phyloP scores from a whole-genome alignment of 257 asterid genomes.

The Capsicum chinense region DNA sequence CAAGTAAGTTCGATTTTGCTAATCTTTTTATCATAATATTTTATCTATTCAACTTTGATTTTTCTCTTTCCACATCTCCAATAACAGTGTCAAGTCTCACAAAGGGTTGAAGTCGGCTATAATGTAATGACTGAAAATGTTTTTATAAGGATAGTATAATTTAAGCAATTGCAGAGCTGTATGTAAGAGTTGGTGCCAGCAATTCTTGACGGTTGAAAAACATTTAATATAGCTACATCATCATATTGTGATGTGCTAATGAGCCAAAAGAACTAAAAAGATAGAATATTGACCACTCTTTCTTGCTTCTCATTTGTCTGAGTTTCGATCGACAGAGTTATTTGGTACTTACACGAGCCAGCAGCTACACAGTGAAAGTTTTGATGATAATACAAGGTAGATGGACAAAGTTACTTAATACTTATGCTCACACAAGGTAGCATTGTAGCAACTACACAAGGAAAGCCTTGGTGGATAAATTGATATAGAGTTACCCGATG shows the following conservation, averaged over 20 bases:
- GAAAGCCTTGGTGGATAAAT: background rate
- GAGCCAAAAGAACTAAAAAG: slow-evolving; percentile 20
- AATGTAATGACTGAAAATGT: background rate
- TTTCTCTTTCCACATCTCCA: background rate
- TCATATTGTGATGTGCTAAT: slow-evolving; percentile 10
- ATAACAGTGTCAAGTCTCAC: background rate
- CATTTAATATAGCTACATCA: slow-evolving; percentile 3
- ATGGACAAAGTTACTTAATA: background rate
- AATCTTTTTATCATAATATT: background rate
- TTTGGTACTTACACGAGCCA: background rate
- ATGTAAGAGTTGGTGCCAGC: slow-evolving; percentile 26
- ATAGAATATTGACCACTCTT: background rate
- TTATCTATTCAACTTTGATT: background rate
- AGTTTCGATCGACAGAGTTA: background rate
- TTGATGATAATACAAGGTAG: too few species aligned
- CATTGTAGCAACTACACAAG: background rate
- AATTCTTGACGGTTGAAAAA: slow-evolving; percentile 20
- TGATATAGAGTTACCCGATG: background rate
- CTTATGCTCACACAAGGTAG: background rate
- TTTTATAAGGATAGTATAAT: background rate
- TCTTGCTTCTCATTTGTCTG: background rate
- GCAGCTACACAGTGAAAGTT: background rate
- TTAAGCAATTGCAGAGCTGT: slow-evolving; percentile 16
- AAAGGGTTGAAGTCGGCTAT: background rate
- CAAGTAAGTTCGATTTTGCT: slow-evolving; percentile 19